These are phyloP conservation scores for Zygosaccharomyces bailii DNA, from an alignment of 805 yeast species.

Conservation along the genomic window DNA sequence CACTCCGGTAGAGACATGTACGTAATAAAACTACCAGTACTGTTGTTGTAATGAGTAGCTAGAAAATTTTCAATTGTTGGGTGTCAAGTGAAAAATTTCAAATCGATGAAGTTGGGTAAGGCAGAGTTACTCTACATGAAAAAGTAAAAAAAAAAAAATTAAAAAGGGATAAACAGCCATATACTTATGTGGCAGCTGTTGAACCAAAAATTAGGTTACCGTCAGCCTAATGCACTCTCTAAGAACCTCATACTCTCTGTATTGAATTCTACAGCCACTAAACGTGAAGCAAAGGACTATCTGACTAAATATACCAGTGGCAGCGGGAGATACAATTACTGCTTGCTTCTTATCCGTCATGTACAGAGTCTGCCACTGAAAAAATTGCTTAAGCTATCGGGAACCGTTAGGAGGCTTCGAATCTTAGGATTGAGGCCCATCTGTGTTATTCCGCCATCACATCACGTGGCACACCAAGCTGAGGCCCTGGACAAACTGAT, in stretches of 20 bases:
- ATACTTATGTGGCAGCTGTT: constrained; percentile 12
- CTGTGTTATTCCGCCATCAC: constrained; percentile 48
- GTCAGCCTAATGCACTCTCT: constrained; percentile 31
- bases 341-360: constrained; percentile 31
- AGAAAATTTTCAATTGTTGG: constrained; percentile 3
- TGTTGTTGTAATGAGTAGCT: neutral
- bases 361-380: constrained; percentile 14
- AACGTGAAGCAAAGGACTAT: constrained; percentile 84
- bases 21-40: neutral
- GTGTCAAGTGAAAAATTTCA: constrained; percentile 3
- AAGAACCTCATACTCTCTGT: constrained; percentile 78
- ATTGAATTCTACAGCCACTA: constrained; percentile 85
- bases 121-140: neutral
- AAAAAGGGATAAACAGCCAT: constrained; percentile 17
- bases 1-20: constrained; percentile 62
- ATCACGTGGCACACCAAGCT: constrained; percentile 18
- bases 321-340: constrained; percentile 21
- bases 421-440: constrained; percentile 68
- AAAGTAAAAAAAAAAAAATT: neutral
- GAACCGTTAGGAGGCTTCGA: constrained; percentile 26
- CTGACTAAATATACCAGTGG: constrained; percentile 56
- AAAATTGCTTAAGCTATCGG: constrained; percentile 19
- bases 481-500: constrained; percentile 28
- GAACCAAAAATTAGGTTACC: constrained; percentile 11
- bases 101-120: neutral